These are phyloP conservation scores for Pisolithus orientalis DNA, from an alignment of 768 basidiomycete species.

Conservation along the genomic window DNA sequence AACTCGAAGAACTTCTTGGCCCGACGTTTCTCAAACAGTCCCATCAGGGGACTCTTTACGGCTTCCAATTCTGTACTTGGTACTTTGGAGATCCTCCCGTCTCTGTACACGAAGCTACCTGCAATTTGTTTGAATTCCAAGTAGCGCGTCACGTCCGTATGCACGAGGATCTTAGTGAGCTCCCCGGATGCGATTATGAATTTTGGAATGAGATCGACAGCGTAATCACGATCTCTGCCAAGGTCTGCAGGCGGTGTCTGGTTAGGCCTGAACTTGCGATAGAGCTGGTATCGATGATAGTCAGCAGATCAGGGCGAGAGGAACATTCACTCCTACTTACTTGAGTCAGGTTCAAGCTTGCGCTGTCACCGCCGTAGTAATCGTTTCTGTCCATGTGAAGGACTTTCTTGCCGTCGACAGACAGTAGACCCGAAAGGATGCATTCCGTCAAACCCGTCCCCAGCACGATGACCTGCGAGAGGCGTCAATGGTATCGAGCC, in stretches of 20 bases:
- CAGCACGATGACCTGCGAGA: slow-evolving; percentile 72
- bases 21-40: slow-evolving; percentile 96
- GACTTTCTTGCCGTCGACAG: slow-evolving; percentile 99
- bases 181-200: slow-evolving; percentile 99
- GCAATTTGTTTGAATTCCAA: slow-evolving; percentile 99
- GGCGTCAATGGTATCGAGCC: slow-evolving; percentile 11
- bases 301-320: slow-evolving; percentile 10
- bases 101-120: slow-evolving; percentile 95
- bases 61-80: slow-evolving; percentile 98
- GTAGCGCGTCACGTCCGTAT: slow-evolving; percentile 97
- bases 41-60: slow-evolving; percentile 92
- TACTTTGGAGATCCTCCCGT: slow-evolving; percentile 95
- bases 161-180: slow-evolving; percentile 95
- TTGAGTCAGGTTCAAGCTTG: slow-evolving; percentile 96
- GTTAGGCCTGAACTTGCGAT: slow-evolving; percentile 86
- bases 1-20: slow-evolving; percentile 99
- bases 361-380: slow-evolving; percentile 97
- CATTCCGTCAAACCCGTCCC: slow-evolving; percentile 98
- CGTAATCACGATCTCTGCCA: slow-evolving; percentile 96
- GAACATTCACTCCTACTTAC: slow-evolving; percentile 35
- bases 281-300: slow-evolving; percentile 54
- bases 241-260: slow-evolving; percentile 75
- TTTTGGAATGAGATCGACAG: slow-evolving; percentile 96
- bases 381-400: slow-evolving; percentile 98
- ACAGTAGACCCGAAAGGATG: slow-evolving; percentile 94